Evolutionary conservation across 2,329 filamentous ascomycete species (phyloP).

Genomic region (Cephalotrichum gorgonifer): DNA sequence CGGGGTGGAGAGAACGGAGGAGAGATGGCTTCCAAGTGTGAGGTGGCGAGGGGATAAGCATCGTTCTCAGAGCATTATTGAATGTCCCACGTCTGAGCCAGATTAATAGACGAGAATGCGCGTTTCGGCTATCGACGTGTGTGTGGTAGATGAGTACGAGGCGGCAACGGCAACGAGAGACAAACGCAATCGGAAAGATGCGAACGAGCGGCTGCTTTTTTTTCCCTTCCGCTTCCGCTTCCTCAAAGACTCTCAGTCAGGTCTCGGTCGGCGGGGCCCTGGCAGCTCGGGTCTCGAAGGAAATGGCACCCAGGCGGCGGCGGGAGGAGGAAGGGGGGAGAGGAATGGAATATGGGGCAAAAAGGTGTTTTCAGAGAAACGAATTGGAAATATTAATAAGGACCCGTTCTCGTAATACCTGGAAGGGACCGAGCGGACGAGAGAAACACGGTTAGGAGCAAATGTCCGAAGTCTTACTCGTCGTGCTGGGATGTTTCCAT

Average conservation of each 20-base stretch:
- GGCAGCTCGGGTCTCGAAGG: too few species aligned
- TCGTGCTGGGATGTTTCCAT: neutral
- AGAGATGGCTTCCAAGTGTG: constrained; percentile 10
- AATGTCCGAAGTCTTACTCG: constrained; percentile 1
- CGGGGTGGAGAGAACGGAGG: constrained; percentile 15
- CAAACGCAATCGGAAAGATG: constrained; percentile 4
- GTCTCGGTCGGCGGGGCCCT: too few species aligned
- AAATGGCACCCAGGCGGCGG: neutral
- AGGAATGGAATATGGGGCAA: too few species aligned
- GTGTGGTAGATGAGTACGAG: neutral
- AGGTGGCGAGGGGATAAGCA: constrained; percentile 1
- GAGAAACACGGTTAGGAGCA: constrained; percentile 6
- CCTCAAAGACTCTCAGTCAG: neutral
- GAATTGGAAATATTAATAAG: constrained; percentile 5
- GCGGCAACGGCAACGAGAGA: constrained; percentile 5
- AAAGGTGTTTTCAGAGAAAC: neutral
- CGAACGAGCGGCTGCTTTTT: constrained; percentile 4
- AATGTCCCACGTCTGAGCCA: too few species aligned
- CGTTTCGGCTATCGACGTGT: constrained; percentile 3
- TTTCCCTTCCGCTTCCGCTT: neutral
- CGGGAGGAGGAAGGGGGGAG: neutral
- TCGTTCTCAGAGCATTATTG: constrained; percentile 6
- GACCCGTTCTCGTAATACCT: neutral
- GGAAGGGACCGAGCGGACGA: constrained; percentile 5
- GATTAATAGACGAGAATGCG: neutral